Conservation (phyloP, 495 filamentous ascomycete species). For the Aeminium ludgeri region DNA sequence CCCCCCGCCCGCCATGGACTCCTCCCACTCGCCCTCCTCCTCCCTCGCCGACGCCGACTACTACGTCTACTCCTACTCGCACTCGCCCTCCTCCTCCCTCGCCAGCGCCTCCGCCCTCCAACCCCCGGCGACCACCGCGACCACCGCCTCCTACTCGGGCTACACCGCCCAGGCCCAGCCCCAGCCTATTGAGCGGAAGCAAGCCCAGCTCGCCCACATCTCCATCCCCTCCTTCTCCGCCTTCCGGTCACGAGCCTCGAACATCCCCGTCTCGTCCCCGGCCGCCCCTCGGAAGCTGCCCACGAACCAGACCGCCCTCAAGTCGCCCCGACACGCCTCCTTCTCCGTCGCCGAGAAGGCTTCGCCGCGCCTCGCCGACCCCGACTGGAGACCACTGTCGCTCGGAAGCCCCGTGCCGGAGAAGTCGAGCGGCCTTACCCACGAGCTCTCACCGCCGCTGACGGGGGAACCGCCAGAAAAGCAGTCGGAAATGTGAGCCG, state of each 20-base stretch:
- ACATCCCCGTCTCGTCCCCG: slow-evolving; percentile 20
- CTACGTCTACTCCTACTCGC: not conserved
- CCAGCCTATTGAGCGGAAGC: slow-evolving; percentile 4
- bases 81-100: not conserved
- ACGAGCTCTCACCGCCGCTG: slow-evolving; percentile 2
- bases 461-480: not conserved
- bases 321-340: slow-evolving; percentile 7
- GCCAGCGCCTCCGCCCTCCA: not conserved
- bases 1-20: not conserved
- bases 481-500: not conserved
- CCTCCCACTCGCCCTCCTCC: slow-evolving; percentile 2
- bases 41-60: slow-evolving; percentile 10
- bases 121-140: not conserved
- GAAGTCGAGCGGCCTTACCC: not conserved
- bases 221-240: slow-evolving; percentile 21
- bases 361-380: slow-evolving; percentile 10
- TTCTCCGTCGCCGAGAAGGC: slow-evolving; percentile 10
- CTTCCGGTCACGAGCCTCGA: slow-evolving; percentile 20
- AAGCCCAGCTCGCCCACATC: slow-evolving; percentile 19
- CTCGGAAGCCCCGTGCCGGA: slow-evolving; percentile 4
- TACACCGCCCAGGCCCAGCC: too few species aligned
- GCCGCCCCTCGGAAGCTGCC: slow-evolving; percentile 14
- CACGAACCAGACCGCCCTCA: slow-evolving; percentile 8
- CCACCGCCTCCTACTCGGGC: not conserved
- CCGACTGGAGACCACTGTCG: slow-evolving; percentile 7